phyloP scores from a whole-genome alignment of 73 alveolate species.

The Paramecium bursaria region DNA sequence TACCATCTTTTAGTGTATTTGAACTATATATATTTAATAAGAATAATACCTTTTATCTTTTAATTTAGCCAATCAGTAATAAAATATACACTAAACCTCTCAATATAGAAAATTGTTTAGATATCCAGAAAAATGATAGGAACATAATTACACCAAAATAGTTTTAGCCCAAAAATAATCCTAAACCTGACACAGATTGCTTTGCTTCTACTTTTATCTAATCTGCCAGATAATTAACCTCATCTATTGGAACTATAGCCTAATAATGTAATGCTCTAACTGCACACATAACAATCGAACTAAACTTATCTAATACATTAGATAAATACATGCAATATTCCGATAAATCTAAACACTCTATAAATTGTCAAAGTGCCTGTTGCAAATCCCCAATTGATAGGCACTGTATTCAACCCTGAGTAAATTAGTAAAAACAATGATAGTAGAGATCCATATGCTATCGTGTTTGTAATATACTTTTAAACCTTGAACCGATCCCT shows the following conservation, averaged over 20 bases:
- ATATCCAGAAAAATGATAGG: constrained; percentile 35
- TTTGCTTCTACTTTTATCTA: constrained; percentile 21
- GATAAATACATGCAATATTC: neutral
- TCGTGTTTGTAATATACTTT: neutral
- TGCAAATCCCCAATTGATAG: neutral
- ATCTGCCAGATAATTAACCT: constrained; percentile 7
- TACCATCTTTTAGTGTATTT: constrained; percentile 38
- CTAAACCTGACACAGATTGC: neutral
- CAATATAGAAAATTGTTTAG: constrained; percentile 33
- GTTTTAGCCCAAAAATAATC: constrained; percentile 14
- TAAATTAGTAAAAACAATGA: constrained; percentile 12
- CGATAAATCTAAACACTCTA: constrained; percentile 5
- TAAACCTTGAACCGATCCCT: neutral
- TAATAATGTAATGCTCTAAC: constrained; percentile 38
- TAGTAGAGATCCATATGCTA: neutral
- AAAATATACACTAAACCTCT: constrained; percentile 45
- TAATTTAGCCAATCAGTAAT: constrained; percentile 18
- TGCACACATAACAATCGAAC: constrained; percentile 4
- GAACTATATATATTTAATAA: neutral
- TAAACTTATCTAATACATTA: neutral
- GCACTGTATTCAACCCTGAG: neutral
- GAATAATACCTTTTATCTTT: neutral
- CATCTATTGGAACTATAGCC: neutral
- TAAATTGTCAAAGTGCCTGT: constrained; percentile 13
- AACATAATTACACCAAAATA: constrained; percentile 53